Evolutionary conservation across 2,329 filamentous ascomycete species (phyloP).

Genomic region (Verticillium dahliae): DNA sequence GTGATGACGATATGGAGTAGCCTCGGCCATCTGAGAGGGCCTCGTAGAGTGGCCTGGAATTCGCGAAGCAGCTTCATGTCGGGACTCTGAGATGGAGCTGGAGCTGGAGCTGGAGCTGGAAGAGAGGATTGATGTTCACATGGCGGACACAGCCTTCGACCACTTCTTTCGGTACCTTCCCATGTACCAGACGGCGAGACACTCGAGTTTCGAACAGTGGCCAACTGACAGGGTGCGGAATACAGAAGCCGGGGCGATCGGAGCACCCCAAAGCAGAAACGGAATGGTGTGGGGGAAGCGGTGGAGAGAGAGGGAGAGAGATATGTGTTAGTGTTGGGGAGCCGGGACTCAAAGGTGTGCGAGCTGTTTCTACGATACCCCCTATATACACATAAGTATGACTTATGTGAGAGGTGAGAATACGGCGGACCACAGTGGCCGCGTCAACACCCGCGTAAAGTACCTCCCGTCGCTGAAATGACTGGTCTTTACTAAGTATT

Average conservation of each 20-base stretch:
- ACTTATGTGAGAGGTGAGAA: background rate
- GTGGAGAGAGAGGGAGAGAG: background rate
- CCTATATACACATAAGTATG: background rate
- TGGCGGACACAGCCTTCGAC: too few species aligned
- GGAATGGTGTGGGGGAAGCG: background rate
- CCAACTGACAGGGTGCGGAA: too few species aligned
- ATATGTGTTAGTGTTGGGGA: background rate
- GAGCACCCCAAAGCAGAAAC: background rate
- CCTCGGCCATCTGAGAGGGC: too few species aligned
- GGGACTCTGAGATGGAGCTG: too few species aligned
- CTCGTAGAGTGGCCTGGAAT: too few species aligned
- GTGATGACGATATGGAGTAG: too few species aligned
- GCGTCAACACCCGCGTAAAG: background rate
- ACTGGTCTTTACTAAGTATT: background rate
- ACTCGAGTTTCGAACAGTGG: too few species aligned
- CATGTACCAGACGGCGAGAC: too few species aligned
- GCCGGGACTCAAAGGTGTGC: background rate
- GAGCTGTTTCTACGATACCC: background rate
- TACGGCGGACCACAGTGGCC: background rate
- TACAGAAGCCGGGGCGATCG: background rate
- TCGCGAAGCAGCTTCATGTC: too few species aligned
- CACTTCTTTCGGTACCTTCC: too few species aligned
- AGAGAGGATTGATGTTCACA: too few species aligned
- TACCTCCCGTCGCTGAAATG: background rate
- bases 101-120: too few species aligned